Evolutionary conservation across 2,329 filamentous ascomycete genomes (phyloP), one percentile per base, ranked within the genome.

Genomic region (Xylariaceae sp.): DNA sequence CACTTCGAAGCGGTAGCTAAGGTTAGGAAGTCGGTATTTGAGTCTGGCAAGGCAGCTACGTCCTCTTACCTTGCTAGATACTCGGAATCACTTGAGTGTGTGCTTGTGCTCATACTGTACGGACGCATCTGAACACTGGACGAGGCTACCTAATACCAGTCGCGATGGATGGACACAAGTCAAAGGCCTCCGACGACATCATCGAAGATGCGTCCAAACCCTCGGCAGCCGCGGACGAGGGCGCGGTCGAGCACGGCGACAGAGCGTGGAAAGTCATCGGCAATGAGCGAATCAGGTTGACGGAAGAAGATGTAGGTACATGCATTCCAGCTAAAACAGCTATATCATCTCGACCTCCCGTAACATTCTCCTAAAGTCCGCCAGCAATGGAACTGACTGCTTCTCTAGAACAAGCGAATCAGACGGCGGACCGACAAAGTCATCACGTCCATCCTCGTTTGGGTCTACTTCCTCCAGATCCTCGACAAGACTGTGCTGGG

Each of bases 391-490:
- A 37, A 15, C 22, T 26, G 22, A 26, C 22, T 26, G 22, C 6
- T 11, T 6, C 22, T 11, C 22, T 28, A 52, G 49, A 45, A 52
- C 26, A 44, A 42, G 34, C 45, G 50, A 32, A 52, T 52, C 43
- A 41, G 15, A 33, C 43, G 45, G 11, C 39, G 45, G 37, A 70
- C 70, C 45, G 68, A 72, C 52, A 42, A 60, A 19, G 63, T 63
- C 8, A 58, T 72, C 18, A 59, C 71, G 7, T 60, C 65, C 1
- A 56, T 72, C 38, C 73, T 84, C 43, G 64, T 83, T 9, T 68
- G 69, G 6, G 76, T 81, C 16, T 84, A 83, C 60, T 82, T 79
- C 53, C 67, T 83, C 0, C 80, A 84, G 48, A 73, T 72, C 9
- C 65, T 83, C 4, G 80, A 83, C 63, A 84, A 84, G 58, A 73